A percentile compares a stretch with the other conserved stretches of the same genome.
phyloP scores from a whole-genome alignment of 495 filamentous ascomycete genomes.

The Podospora tetraspora region DNA sequence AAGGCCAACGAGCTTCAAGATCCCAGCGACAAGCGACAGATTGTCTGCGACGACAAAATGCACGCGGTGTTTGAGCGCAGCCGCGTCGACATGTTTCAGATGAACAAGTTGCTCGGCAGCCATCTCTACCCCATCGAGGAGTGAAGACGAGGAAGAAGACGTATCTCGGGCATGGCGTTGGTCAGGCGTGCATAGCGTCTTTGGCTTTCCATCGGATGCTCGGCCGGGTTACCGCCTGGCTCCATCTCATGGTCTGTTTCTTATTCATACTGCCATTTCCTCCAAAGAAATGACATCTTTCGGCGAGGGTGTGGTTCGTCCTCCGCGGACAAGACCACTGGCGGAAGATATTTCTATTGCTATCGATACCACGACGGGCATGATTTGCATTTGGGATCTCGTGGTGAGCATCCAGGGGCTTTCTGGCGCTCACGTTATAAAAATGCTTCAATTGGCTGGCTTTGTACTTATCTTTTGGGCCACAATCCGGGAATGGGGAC shows the following conservation, averaged over 20 bases:
- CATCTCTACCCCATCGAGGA: slow-evolving; percentile 53
- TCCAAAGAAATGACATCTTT: background rate
- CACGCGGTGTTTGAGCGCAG: slow-evolving; percentile 84
- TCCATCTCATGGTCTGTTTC: background rate
- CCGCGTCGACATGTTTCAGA: slow-evolving; percentile 95
- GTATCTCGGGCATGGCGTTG: background rate
- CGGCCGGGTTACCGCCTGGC: background rate
- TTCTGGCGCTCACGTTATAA: slow-evolving; percentile 3
- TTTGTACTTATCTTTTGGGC: background rate
- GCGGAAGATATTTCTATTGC: background rate
- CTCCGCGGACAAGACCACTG: background rate
- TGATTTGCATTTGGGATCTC: slow-evolving; percentile 11
- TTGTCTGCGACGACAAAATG: slow-evolving; percentile 86
- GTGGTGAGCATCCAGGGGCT: background rate
- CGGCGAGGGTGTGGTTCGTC: background rate
- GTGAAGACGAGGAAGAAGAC: slow-evolving; percentile 13
- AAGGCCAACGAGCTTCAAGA: slow-evolving; percentile 84
- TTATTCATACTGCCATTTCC: background rate
- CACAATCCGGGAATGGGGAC: background rate
- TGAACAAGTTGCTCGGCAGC: slow-evolving; percentile 65
- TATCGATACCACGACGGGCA: slow-evolving; percentile 2
- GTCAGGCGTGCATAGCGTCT: slow-evolving; percentile 29
- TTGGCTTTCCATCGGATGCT: background rate
- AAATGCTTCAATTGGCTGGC: background rate
- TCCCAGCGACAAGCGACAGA: slow-evolving; percentile 83